Evolutionary conservation across 768 basidiomycete genomes (phyloP).

Genomic region (Crucibulum laeve): DNA sequence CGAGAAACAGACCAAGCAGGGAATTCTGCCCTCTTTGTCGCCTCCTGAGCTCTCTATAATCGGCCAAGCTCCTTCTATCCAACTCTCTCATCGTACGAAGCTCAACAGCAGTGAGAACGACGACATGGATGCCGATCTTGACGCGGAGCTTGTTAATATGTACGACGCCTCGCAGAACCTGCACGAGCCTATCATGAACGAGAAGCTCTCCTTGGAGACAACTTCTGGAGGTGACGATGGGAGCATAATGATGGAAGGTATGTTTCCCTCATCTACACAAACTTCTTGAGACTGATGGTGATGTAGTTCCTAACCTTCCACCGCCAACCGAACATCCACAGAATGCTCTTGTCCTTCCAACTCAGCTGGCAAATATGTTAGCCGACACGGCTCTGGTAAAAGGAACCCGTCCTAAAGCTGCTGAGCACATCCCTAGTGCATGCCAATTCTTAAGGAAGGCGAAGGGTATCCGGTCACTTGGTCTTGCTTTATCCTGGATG

Average conservation of each 20-base stretch:
- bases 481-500: slow-evolving; percentile 67
- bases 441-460: slow-evolving; percentile 44
- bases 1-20: background rate
- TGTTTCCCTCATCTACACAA: background rate
- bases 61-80: background rate
- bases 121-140: slow-evolving; percentile 16
- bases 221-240: slow-evolving; percentile 19
- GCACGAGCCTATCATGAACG: slow-evolving; percentile 43
- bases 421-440: slow-evolving; percentile 2
- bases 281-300: background rate
- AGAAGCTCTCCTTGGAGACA: slow-evolving; percentile 53
- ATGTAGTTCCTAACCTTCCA: slow-evolving; percentile 50
- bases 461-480: slow-evolving; percentile 55
- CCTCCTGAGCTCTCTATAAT: background rate
- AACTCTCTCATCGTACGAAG: background rate
- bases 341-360: slow-evolving; percentile 26
- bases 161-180: slow-evolving; percentile 21
- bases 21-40: background rate
- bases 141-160: slow-evolving; percentile 25
- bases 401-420: slow-evolving; percentile 12
- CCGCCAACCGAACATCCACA: slow-evolving; percentile 45
- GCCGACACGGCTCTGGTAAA: slow-evolving; percentile 1
- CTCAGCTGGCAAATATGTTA: slow-evolving; percentile 20
- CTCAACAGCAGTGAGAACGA: slow-evolving; percentile 36
- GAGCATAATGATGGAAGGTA: slow-evolving; percentile 54